Percentiles rank a stretch among this genome's conserved stretches.
Conservation (phyloP, 169 alveolate species). For the Besnoitia besnoiti region DNA sequence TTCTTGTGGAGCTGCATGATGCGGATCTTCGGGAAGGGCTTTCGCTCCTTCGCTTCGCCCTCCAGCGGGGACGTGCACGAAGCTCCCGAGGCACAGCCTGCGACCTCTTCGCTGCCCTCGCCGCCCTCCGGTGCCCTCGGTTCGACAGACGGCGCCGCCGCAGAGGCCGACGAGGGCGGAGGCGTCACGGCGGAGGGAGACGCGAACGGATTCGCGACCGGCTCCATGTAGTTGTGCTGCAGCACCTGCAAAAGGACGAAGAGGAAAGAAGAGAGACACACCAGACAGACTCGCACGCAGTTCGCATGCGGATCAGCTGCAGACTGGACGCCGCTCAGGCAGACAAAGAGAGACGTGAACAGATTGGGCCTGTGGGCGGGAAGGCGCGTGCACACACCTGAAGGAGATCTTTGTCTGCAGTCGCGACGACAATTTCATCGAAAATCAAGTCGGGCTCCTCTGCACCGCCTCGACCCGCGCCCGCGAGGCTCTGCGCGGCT, state of each 20-base stretch:
- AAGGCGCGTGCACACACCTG: not conserved
- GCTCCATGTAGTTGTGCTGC: constrained; percentile 41
- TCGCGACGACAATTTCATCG: constrained; percentile 23
- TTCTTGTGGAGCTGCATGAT: constrained; percentile 27
- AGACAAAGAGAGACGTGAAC: not conserved
- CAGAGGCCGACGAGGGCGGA: not conserved
- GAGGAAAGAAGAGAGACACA: not conserved
- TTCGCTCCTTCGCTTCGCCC: not conserved
- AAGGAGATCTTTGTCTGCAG: constrained; percentile 29
- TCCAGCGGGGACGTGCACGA: too few species aligned
- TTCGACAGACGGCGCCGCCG: not conserved
- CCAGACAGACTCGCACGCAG: not conserved
- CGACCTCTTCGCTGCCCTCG: not conserved
- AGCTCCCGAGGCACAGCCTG: not conserved
- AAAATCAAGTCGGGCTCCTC: not conserved
- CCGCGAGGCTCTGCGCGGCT: not conserved
- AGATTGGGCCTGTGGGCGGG: not conserved
- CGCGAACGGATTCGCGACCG: too few species aligned
- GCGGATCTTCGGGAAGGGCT: not conserved
- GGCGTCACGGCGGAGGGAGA: not conserved
- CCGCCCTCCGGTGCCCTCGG: not conserved
- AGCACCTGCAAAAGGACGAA: constrained; percentile 18
- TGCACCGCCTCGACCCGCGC: not conserved
- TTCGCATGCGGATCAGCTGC: not conserved
- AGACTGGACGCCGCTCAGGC: not conserved